Evolutionary conservation across 2,329 filamentous ascomycete genomes (phyloP).

Genomic region (Pestalotiopsis sp.): DNA sequence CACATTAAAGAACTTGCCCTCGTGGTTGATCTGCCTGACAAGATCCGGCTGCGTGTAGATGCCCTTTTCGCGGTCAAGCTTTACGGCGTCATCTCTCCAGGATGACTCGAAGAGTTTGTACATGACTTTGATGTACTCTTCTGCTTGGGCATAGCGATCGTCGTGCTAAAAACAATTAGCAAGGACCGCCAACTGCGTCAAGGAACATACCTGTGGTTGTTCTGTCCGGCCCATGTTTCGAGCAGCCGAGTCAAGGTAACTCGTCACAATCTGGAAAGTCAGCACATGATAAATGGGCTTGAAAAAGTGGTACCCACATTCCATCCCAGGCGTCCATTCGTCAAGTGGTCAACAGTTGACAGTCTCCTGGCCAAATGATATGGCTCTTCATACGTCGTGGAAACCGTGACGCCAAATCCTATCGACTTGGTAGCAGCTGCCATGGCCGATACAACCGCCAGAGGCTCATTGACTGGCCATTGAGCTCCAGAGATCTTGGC

Average conservation of each 20-base stretch:
- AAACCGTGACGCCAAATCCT: slow-evolving; percentile 71
- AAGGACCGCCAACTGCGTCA: neutral
- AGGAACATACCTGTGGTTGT: slow-evolving; percentile 45
- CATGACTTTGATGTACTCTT: slow-evolving; percentile 66
- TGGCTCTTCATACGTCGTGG: slow-evolving; percentile 72
- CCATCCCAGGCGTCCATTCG: slow-evolving; percentile 63
- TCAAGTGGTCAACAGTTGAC: slow-evolving; percentile 70
- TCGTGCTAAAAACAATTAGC: slow-evolving; percentile 51
- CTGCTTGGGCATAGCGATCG: slow-evolving; percentile 65
- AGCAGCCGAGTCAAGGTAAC: slow-evolving; percentile 71
- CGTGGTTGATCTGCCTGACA: slow-evolving; percentile 68
- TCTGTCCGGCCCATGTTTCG: slow-evolving; percentile 63
- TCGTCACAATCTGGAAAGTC: slow-evolving; percentile 64
- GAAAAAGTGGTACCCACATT: slow-evolving; percentile 43
- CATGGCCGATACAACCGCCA: slow-evolving; percentile 69
- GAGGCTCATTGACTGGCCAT: slow-evolving; percentile 72
- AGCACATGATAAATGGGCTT: neutral
- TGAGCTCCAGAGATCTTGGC: slow-evolving; percentile 67
- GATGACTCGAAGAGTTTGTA: slow-evolving; percentile 71
- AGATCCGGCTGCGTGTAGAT: slow-evolving; percentile 56
- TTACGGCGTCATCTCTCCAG: slow-evolving; percentile 69
- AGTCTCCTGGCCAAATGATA: slow-evolving; percentile 69
- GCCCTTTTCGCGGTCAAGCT: slow-evolving; percentile 58
- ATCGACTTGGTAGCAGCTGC: slow-evolving; percentile 70
- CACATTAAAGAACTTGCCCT: slow-evolving; percentile 65